Evolutionary conservation across 148 eudicot genomes (phyloP).

Genomic region (Nepenthes mirabilis): DNA sequence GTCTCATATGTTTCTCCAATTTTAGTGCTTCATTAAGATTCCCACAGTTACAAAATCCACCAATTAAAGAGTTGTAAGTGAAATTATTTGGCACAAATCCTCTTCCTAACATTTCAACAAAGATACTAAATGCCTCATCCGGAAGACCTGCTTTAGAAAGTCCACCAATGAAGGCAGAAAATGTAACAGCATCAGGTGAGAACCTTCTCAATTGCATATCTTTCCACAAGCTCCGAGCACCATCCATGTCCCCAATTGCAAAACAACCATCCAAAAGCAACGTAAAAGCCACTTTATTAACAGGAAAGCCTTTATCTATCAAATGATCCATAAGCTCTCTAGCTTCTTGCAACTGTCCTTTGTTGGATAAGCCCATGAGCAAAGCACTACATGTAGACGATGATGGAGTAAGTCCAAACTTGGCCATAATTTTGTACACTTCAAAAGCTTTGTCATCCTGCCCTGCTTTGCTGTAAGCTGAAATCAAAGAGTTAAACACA

Average conservation of each 20-base stretch:
- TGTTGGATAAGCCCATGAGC: slow-evolving; percentile 49
- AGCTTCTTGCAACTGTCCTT: slow-evolving; percentile 60
- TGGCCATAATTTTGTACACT: slow-evolving; percentile 49
- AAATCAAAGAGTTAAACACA: slow-evolving; percentile 77
- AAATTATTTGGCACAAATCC: slow-evolving; percentile 75
- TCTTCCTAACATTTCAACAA: slow-evolving; percentile 46
- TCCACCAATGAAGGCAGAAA: slow-evolving; percentile 71
- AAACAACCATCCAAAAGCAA: slow-evolving; percentile 67
- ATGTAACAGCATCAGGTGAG: slow-evolving; percentile 77
- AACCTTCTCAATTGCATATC: slow-evolving; percentile 48
- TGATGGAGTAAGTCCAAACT: slow-evolving; percentile 51
- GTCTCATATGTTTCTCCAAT: slow-evolving; percentile 73
- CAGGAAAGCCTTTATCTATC: slow-evolving; percentile 49
- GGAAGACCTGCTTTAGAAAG: slow-evolving; percentile 57
- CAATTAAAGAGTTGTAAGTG: slow-evolving; percentile 70
- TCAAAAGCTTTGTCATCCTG: slow-evolving; percentile 49
- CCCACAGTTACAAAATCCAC: slow-evolving; percentile 48
- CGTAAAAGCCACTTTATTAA: slow-evolving; percentile 69
- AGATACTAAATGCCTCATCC: slow-evolving; percentile 49
- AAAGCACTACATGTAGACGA: slow-evolving; percentile 70
- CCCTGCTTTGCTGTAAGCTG: slow-evolving; percentile 64
- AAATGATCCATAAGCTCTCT: slow-evolving; percentile 49
- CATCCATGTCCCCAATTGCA: slow-evolving; percentile 39
- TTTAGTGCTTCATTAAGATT: slow-evolving; percentile 45
- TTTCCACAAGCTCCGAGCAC: slow-evolving; percentile 67